Base-by-base conservation (phyloP, 1,139 yeast genomes). In the Magnusiomyces ingens region DNA sequence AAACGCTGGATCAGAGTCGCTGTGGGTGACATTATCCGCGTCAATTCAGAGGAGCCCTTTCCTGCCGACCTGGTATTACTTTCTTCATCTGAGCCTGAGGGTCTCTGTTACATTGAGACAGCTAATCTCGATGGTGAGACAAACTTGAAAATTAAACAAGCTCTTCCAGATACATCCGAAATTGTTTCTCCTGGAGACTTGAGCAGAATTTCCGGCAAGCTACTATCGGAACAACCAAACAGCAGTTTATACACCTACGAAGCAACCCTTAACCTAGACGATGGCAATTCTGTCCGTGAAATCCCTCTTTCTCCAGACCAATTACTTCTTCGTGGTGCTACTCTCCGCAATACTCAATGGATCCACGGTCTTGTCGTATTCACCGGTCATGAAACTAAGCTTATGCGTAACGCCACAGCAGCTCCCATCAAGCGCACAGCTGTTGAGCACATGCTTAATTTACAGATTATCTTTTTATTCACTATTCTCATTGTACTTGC, bases 71-170 rank as follows among this genome's bases (percentile, higher is more conserved):
- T 94, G 55, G 75, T 93, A 13, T 71, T 94, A 21, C 67, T 94
- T 47, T 83, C 95, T 38, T 89, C 97, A 0, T 91, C 98, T 0
- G 99, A 94, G 67, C 99, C 99, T 0, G 98, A 93, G 70, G 99
- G 99, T 4, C 75, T 94, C 57, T 94, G 99, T 67, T 94, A 94
- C 64, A 89, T 93, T 55, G 99, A 94, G 71, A 94, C 99, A 1
- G 96, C 99, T 1, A 94, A 94, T 64, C 75, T 94, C 59, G 99
- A 94, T 68, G 99, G 99, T 56, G 99, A 94, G 68, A 94, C 99
- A 0, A 94, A 94, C 66, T 76, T 94, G 63, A 94, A 94, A 66
- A 93, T 94, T 64, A 94, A 94, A 65, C 98, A 94, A 67, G 82
- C 96, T 0, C 77, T 78, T 55, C 74, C 79, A 0, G 96, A 90